Evolutionary conservation across 192 early-diverging fungal species (phyloP).

Genomic region (Pecoramyces ruminantium): DNA sequence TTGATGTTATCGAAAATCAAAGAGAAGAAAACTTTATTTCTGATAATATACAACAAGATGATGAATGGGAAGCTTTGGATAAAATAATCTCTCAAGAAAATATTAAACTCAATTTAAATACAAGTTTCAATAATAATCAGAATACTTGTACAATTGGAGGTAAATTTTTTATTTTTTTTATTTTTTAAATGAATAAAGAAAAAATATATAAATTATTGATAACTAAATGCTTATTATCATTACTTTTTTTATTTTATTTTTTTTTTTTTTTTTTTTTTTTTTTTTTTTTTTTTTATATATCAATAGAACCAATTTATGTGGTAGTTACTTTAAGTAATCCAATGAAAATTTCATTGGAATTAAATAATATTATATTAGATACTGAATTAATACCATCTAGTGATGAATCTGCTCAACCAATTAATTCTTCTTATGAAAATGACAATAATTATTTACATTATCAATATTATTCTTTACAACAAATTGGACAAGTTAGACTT

Average conservation of each 20-base stretch:
- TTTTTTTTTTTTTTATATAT: no score
- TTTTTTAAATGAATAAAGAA: background rate
- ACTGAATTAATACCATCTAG: conserved; percentile 24
- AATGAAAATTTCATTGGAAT: conserved; percentile 43
- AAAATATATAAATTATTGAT: no score
- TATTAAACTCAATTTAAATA: conserved; percentile 12
- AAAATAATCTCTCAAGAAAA: conserved; percentile 36
- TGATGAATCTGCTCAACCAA: background rate
- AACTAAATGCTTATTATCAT: no score
- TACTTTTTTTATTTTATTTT: no score
- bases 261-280: no score
- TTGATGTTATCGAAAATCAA: background rate
- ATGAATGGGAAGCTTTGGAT: conserved; percentile 54
- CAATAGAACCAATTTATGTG: conserved; percentile 46
- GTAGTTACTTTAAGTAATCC: conserved; percentile 50
- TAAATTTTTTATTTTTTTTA: conserved; percentile 7
- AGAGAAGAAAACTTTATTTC: background rate
- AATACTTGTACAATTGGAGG: conserved; percentile 61
- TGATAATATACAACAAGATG: conserved; percentile 21
- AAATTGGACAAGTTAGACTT: background rate
- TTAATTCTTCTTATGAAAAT: background rate
- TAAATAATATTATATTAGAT: conserved; percentile 44
- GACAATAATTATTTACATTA: background rate
- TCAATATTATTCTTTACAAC: background rate
- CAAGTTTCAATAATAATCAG: conserved; percentile 19